A percentile compares a stretch with the other conserved stretches of the same genome.
Evolutionary conservation across 495 filamentous ascomycete genomes (phyloP).

Genomic region (Hyaloscypha hepaticicola): DNA sequence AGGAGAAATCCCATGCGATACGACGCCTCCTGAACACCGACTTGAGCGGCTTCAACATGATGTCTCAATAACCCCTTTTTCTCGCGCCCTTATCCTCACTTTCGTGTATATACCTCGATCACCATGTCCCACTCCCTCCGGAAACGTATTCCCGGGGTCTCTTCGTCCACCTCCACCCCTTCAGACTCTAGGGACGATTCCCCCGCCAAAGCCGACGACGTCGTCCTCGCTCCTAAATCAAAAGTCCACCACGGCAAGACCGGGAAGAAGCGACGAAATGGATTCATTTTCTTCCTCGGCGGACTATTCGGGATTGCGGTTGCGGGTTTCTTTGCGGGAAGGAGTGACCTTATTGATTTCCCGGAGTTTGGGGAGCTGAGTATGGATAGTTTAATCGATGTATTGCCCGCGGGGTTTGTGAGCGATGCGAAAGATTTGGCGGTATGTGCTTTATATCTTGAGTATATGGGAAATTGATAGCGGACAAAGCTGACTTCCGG

Average conservation of each 20-base stretch:
- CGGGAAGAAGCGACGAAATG: constrained; percentile 61
- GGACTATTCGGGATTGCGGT: constrained; percentile 79
- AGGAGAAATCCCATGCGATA: not conserved
- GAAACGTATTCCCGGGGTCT: constrained; percentile 42
- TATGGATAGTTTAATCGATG: constrained; percentile 78
- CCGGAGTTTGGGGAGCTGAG: constrained; percentile 78
- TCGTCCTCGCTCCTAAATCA: constrained; percentile 35
- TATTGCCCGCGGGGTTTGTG: constrained; percentile 76
- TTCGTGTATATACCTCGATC: not conserved
- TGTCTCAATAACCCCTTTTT: not conserved
- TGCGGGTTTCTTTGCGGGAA: constrained; percentile 81
- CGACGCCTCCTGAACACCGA: constrained; percentile 10
- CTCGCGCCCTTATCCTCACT: not conserved
- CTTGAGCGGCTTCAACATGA: not conserved
- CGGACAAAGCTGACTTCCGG: constrained; percentile 5
- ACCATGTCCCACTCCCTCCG: constrained; percentile 47
- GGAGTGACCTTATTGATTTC: constrained; percentile 80
- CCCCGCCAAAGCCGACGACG: constrained; percentile 45
- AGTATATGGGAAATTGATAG: not conserved
- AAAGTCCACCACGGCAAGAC: constrained; percentile 26
- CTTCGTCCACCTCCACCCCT: constrained; percentile 32
- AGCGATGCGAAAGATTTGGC: constrained; percentile 81
- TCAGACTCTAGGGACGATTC: constrained; percentile 38
- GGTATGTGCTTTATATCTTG: constrained; percentile 44
- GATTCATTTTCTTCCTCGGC: constrained; percentile 79